Evolutionary conservation across 2,329 filamentous ascomycete species (phyloP).

Genomic region (Ophiosphaerella herpotricha): DNA sequence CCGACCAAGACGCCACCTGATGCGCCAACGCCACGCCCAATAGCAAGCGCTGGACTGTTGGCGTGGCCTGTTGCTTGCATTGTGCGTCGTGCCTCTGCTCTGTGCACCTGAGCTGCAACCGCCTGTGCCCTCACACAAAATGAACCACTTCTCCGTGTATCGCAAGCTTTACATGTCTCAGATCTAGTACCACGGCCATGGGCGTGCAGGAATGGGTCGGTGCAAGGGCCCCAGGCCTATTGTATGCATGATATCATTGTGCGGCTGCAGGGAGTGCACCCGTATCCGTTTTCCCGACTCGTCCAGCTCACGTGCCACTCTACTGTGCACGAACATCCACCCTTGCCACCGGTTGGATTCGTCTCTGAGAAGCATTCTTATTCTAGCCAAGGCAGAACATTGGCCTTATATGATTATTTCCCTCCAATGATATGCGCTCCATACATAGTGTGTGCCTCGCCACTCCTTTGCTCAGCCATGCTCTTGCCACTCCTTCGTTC

Average conservation of each 20-base stretch:
- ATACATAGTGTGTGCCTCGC: too few relatives aligned
- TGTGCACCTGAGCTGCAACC: background rate
- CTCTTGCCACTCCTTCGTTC: too few relatives aligned
- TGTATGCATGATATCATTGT: conserved; percentile 6
- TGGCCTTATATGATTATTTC: too few relatives aligned
- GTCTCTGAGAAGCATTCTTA: too few relatives aligned
- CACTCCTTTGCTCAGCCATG: too few relatives aligned
- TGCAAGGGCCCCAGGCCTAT: conserved; percentile 2
- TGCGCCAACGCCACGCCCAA: background rate
- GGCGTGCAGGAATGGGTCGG: conserved; percentile 1
- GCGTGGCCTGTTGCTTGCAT: too few relatives aligned
- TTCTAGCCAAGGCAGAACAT: too few relatives aligned
- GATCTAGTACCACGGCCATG: background rate
- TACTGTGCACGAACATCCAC: background rate
- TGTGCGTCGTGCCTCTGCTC: background rate
- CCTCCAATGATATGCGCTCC: too few relatives aligned
- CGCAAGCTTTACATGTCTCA: background rate
- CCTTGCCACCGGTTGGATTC: too few relatives aligned
- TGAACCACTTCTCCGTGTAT: background rate
- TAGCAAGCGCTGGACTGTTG: background rate
- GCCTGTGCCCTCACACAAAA: background rate
- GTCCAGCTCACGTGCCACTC: background rate
- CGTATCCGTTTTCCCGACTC: background rate
- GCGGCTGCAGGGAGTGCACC: background rate
- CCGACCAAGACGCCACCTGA: background rate